Evolutionary conservation across 768 basidiomycete species (phyloP).

Genomic region (Xerocomus spinulosus): DNA sequence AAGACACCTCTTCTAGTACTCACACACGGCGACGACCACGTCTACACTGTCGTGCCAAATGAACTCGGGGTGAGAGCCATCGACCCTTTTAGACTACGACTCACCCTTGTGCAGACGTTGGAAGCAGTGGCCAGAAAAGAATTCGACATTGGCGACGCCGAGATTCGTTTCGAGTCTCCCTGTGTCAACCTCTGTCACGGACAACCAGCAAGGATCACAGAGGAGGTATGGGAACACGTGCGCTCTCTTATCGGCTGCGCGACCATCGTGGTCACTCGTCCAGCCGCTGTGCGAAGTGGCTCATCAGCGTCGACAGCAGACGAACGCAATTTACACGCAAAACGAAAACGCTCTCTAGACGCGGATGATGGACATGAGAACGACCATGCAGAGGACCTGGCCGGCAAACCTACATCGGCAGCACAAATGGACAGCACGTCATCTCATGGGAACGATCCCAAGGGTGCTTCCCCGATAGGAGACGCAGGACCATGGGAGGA

Average conservation of each 20-base stretch:
- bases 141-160: constrained; percentile 17
- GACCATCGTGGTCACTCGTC: constrained; percentile 12
- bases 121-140: constrained; percentile 16
- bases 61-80: constrained; percentile 12
- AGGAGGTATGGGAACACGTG: constrained; percentile 15
- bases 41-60: constrained; percentile 19
- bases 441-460: constrained; percentile 4
- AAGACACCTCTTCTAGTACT: constrained; percentile 21
- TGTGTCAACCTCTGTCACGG: constrained; percentile 21
- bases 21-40: constrained; percentile 6
- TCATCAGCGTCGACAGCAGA: neutral
- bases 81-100: no score
- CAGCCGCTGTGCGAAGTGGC: no score
- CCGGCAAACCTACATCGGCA: no score
- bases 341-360: neutral
- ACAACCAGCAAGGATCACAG: constrained; percentile 20
- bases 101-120: constrained; percentile 14
- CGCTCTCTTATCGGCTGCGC: constrained; percentile 22
- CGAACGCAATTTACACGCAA: neutral
- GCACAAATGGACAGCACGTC: neutral
- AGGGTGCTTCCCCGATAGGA: neutral
- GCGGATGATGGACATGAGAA: neutral
- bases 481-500: constrained; percentile 6
- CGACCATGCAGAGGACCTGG: neutral
- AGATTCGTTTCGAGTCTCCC: constrained; percentile 13